Conservation (phyloP, 108 stramenopile species). For the Stephanodiscus triporus region DNA sequence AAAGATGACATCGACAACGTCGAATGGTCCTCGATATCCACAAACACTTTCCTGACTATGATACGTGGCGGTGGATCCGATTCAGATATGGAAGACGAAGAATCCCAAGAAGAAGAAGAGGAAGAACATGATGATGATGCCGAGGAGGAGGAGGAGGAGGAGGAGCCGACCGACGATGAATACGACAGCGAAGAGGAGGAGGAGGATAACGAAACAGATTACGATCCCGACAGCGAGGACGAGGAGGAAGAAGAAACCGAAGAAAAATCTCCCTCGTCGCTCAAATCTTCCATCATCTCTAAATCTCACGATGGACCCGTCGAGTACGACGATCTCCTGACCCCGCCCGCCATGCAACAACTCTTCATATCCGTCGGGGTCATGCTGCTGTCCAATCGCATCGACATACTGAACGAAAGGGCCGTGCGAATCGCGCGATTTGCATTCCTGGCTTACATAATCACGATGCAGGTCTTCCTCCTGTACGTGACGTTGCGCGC, state of each 20-base stretch:
- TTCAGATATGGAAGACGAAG: constrained; percentile 9
- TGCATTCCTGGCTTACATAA: constrained; percentile 59
- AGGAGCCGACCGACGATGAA: constrained; percentile 22
- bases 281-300: constrained; percentile 26
- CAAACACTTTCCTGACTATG: background rate
- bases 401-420: constrained; percentile 58
- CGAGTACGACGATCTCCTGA: constrained; percentile 34
- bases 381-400: constrained; percentile 59
- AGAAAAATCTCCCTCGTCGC: background rate
- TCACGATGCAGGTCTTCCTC: constrained; percentile 66
- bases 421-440: constrained; percentile 59
- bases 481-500: constrained; percentile 68
- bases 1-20: background rate
- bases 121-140: constrained; percentile 16
- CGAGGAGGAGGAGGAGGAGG: constrained; percentile 16
- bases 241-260: constrained; percentile 20
- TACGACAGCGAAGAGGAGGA: constrained; percentile 12
- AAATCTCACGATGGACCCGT: constrained; percentile 9
- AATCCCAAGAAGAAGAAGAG: constrained; percentile 14
- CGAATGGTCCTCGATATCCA: background rate
- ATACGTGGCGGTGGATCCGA: background rate
- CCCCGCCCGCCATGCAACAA: constrained; percentile 49
- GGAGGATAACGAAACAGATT: background rate
- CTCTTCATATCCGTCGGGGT: constrained; percentile 52
- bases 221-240: background rate